Conservation (phyloP, 768 basidiomycete species). For the Fistulinella prunicolor region DNA sequence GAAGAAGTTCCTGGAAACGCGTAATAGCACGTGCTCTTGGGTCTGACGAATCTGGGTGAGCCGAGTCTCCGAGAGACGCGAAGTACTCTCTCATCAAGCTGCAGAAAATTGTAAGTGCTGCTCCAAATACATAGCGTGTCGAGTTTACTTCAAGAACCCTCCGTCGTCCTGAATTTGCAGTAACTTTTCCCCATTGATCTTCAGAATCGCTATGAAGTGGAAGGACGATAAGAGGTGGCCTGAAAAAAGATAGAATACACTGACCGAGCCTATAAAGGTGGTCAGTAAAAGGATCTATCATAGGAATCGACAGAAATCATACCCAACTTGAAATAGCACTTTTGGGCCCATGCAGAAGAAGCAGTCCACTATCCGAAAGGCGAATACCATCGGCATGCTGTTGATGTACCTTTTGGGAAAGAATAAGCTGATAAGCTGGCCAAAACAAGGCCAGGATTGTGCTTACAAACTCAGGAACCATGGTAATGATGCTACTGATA, state of each 20-base stretch:
- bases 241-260: slow-evolving; percentile 20
- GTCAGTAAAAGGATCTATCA: slow-evolving; percentile 6
- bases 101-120: not conserved
- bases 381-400: slow-evolving; percentile 96
- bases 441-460: slow-evolving; percentile 15
- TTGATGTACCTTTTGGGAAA: slow-evolving; percentile 66
- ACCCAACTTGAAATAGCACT: slow-evolving; percentile 98
- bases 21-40: slow-evolving; percentile 91
- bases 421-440: not conserved
- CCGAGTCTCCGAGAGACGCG: slow-evolving; percentile 87
- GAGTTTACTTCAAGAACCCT: slow-evolving; percentile 83
- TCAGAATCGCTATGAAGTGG: slow-evolving; percentile 74
- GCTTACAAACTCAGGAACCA: slow-evolving; percentile 97
- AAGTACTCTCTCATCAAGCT: slow-evolving; percentile 97
- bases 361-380: slow-evolving; percentile 95
- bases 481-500: slow-evolving; percentile 93
- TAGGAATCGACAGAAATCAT: slow-evolving; percentile 13
- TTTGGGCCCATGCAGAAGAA: slow-evolving; percentile 99
- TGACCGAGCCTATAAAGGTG: slow-evolving; percentile 49
- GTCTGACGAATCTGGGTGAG: slow-evolving; percentile 85
- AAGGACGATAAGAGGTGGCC: slow-evolving; percentile 11
- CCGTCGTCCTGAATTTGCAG: slow-evolving; percentile 96
- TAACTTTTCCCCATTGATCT: slow-evolving; percentile 93
- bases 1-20: slow-evolving; percentile 93
- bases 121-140: not conserved